These are phyloP conservation scores for Apophysomyces elegans DNA, from an alignment of 371 early-diverging fungal species.

Conservation along the genomic window DNA sequence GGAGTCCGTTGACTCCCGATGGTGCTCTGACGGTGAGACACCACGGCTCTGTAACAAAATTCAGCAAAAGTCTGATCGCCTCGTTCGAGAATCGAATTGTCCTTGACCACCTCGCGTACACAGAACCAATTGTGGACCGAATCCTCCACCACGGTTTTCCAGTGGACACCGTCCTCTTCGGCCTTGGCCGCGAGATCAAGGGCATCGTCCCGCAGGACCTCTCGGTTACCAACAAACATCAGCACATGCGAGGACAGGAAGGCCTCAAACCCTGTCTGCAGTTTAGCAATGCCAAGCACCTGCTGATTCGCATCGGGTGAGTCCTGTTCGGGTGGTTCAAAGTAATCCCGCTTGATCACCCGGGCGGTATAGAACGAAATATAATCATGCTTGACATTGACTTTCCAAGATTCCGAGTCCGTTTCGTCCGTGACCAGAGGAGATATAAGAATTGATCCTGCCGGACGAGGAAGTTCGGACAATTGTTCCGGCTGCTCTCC, in stretches of 20 bases:
- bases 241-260: conserved; percentile 43
- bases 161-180: conserved; percentile 45
- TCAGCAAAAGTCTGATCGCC: conserved; percentile 49
- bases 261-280: conserved; percentile 43
- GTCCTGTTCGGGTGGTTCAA: conserved; percentile 23
- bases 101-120: conserved; percentile 54
- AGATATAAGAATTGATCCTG: conserved; percentile 42
- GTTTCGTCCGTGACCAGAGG: conserved; percentile 55
- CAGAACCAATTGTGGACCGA: conserved; percentile 54
- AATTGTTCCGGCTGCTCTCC: conserved; percentile 18
- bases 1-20: conserved; percentile 3
- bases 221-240: conserved; percentile 48
- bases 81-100: conserved; percentile 34
- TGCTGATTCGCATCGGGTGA: conserved; percentile 24
- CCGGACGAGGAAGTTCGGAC: conserved; percentile 51
- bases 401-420: conserved; percentile 44
- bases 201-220: conserved; percentile 52
- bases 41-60: conserved; percentile 36
- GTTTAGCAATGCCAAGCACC: conserved; percentile 45
- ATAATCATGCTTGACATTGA: conserved; percentile 49
- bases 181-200: conserved; percentile 43
- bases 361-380: conserved; percentile 53
- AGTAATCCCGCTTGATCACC: conserved; percentile 52
- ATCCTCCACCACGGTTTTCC: conserved; percentile 46
- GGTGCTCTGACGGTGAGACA: conserved; percentile 13